These are phyloP conservation scores for Euphorbia schlechtendalii DNA, from an alignment of 441 rosid species.

Conservation along the genomic window DNA sequence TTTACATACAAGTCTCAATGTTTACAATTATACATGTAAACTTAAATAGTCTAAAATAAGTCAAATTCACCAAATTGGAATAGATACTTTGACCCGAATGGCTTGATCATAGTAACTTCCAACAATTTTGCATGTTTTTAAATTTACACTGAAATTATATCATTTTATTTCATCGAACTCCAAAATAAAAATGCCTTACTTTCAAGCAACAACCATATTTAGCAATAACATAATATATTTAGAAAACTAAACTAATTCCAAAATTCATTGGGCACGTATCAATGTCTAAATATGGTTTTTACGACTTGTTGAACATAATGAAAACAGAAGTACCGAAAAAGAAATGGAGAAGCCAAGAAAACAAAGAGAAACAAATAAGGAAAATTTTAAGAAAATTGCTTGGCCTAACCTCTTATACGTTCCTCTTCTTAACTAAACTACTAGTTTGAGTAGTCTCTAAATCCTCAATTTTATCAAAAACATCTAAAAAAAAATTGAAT, in stretches of 20 bases:
- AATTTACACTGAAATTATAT: too few species aligned
- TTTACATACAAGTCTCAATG: too few species aligned
- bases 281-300: background rate
- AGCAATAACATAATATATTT: too few species aligned
- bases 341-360: background rate
- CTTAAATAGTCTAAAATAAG: too few species aligned
- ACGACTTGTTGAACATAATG: background rate
- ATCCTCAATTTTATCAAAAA: background rate
- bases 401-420: background rate
- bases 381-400: background rate
- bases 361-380: background rate
- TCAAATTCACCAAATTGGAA: too few species aligned
- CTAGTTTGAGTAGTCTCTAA: background rate
- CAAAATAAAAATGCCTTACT: too few species aligned
- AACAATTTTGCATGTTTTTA: too few species aligned
- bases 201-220: too few species aligned
- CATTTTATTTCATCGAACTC: too few species aligned
- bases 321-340: background rate
- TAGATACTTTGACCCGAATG: too few species aligned
- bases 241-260: background rate
- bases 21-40: too few species aligned
- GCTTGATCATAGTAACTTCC: too few species aligned
- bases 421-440: background rate
- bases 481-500: background rate
- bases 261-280: background rate